Conservation (phyloP, 2,329 filamentous ascomycete species). For the Hypoxylon sp. region DNA sequence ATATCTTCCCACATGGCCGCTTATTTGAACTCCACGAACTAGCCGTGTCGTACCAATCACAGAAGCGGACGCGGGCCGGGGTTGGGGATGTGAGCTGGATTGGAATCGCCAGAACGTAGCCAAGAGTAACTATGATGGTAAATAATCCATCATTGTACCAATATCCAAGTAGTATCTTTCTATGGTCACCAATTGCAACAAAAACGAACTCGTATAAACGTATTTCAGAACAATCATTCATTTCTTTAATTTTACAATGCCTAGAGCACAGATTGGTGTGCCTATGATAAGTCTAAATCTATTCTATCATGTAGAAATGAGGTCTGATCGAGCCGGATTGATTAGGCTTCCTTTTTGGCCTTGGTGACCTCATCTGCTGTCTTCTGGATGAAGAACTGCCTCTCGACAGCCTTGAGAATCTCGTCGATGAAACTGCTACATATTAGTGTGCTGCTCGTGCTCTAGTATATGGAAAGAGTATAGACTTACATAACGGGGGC, state of each 20-base stretch:
- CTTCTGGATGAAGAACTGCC: slow-evolving; percentile 68
- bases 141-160: slow-evolving; percentile 39
- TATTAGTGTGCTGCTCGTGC: slow-evolving; percentile 32
- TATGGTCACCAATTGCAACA: slow-evolving; percentile 21
- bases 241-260: slow-evolving; percentile 13
- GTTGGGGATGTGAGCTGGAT: not conserved
- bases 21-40: slow-evolving; percentile 1
- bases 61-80: not conserved
- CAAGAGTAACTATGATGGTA: slow-evolving; percentile 24
- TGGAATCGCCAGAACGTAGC: slow-evolving; percentile 15
- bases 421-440: slow-evolving; percentile 78
- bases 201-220: slow-evolving; percentile 4
- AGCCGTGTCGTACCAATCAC: not conserved
- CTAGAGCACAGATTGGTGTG: slow-evolving; percentile 8
- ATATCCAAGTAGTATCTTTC: slow-evolving; percentile 25
- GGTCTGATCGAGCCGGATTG: slow-evolving; percentile 29
- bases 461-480: no score
- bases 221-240: not conserved
- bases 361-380: slow-evolving; percentile 50
- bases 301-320: slow-evolving; percentile 51
- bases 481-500: slow-evolving; percentile 88
- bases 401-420: slow-evolving; percentile 79
- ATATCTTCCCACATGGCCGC: not conserved
- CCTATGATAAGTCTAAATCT: slow-evolving; percentile 43
- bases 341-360: slow-evolving; percentile 60